Evolutionary conservation across 257 asterid species (phyloP).

Genomic region (Paulownia fortunei): DNA sequence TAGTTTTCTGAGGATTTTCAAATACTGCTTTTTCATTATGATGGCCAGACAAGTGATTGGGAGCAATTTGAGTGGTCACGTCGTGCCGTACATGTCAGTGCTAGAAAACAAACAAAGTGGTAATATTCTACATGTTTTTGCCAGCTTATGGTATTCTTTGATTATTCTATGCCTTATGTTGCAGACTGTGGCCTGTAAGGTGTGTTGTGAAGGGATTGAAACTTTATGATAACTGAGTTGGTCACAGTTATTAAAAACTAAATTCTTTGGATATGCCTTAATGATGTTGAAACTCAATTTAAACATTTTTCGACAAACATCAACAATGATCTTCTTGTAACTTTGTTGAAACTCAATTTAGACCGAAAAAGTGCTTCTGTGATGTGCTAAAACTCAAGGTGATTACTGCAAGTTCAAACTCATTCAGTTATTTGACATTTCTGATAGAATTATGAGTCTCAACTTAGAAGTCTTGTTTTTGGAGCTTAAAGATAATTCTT

Average conservation of each 20-base stretch:
- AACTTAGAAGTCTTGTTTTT: conserved; percentile 3
- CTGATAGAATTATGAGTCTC: not conserved
- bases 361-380: not conserved
- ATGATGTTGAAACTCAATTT: not conserved
- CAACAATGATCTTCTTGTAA: not conserved
- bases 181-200: conserved; percentile 17
- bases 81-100: conserved; percentile 89
- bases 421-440: not conserved
- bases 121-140: conserved; percentile 38
- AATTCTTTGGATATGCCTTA: conserved; percentile 10
- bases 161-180: not conserved
- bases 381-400: not conserved
- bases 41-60: conserved; percentile 95
- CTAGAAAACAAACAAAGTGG: conserved; percentile 93
- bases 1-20: conserved; percentile 95
- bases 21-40: conserved; percentile 95
- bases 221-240: conserved; percentile 15
- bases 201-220: not conserved
- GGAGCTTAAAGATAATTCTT: not conserved
- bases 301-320: not conserved
- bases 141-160: conserved; percentile 20
- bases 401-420: not conserved
- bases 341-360: too few relatives aligned
- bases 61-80: conserved; percentile 97
- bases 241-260: not conserved